phyloP scores from a whole-genome alignment of 768 basidiomycete genomes.

The Gautieria morchelliformis region DNA sequence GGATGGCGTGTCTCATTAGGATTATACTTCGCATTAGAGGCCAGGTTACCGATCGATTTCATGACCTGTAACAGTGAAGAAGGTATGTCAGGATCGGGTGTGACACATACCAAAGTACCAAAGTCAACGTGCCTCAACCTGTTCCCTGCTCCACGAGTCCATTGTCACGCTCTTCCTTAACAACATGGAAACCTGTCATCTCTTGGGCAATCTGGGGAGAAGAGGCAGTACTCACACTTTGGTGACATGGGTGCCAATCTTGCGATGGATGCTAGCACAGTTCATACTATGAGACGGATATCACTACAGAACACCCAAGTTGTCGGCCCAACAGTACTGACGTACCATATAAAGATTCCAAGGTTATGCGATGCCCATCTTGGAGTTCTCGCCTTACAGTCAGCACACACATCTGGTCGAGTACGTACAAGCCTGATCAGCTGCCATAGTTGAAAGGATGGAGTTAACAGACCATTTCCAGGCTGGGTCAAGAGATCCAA shows the following conservation, averaged over 20 bases:
- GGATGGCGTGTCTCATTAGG: conserved; percentile 77
- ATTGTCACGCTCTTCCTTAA: conserved; percentile 83
- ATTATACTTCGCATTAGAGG: conserved; percentile 72
- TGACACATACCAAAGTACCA: background rate
- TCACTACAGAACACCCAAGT: background rate
- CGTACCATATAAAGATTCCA: conserved; percentile 81
- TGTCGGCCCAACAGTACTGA: conserved; percentile 3
- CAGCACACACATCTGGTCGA: conserved; percentile 71
- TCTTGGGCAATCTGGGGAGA: background rate
- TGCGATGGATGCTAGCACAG: conserved; percentile 89
- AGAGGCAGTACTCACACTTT: conserved; percentile 62
- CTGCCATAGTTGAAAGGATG: background rate
- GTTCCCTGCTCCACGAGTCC: conserved; percentile 83
- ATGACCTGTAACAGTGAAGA: conserved; percentile 43
- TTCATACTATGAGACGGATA: conserved; percentile 42
- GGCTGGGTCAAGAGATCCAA: conserved; percentile 61
- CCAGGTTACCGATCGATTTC: conserved; percentile 71
- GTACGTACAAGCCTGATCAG: background rate
- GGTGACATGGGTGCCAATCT: conserved; percentile 87
- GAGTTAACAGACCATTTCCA: conserved; percentile 51
- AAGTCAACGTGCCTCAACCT: conserved; percentile 74
- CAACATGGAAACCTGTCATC: background rate
- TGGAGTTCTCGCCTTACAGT: conserved; percentile 80
- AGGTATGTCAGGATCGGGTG: background rate
- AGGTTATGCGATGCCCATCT: conserved; percentile 87